Conservation (phyloP, 1,139 yeast genomes). For the Pichia sp. region DNA sequence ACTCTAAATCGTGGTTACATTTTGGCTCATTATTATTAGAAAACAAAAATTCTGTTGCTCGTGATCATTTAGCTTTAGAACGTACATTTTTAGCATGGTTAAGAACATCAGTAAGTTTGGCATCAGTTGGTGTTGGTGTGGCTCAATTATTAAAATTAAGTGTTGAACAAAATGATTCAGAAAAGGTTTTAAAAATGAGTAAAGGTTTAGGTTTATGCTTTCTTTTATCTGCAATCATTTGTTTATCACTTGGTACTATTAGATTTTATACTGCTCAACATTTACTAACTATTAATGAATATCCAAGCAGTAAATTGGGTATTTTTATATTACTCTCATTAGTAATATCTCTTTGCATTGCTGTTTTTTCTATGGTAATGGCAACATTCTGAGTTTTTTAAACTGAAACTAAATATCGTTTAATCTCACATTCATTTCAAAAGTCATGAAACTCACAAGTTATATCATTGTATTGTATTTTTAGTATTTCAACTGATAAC, state of each 20-base stretch:
- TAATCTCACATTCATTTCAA: no score
- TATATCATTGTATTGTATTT: no score
- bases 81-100: slow-evolving; percentile 34
- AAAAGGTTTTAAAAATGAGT: slow-evolving; percentile 9
- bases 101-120: slow-evolving; percentile 41
- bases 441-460: no score
- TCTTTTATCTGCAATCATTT: slow-evolving; percentile 10
- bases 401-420: no score
- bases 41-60: slow-evolving; percentile 43
- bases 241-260: slow-evolving; percentile 15
- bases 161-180: neutral
- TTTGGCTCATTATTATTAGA: slow-evolving; percentile 35
- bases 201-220: slow-evolving; percentile 19
- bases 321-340: slow-evolving; percentile 4
- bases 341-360: slow-evolving; percentile 5
- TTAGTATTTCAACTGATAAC: no score
- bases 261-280: slow-evolving; percentile 29
- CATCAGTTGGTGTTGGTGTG: slow-evolving; percentile 52
- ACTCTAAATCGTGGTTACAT: slow-evolving; percentile 19
- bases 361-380: slow-evolving; percentile 10
- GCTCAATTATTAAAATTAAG: slow-evolving; percentile 44
- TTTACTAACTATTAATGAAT: slow-evolving; percentile 38
- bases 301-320: slow-evolving; percentile 35
- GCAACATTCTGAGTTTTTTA: no score
- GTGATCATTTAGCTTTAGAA: slow-evolving; percentile 40